A percentile compares a stretch with the other conserved stretches of the same genome.
Conservation (phyloP, 371 early-diverging fungal genomes). For the Syncephalis plumigaleata region DNA sequence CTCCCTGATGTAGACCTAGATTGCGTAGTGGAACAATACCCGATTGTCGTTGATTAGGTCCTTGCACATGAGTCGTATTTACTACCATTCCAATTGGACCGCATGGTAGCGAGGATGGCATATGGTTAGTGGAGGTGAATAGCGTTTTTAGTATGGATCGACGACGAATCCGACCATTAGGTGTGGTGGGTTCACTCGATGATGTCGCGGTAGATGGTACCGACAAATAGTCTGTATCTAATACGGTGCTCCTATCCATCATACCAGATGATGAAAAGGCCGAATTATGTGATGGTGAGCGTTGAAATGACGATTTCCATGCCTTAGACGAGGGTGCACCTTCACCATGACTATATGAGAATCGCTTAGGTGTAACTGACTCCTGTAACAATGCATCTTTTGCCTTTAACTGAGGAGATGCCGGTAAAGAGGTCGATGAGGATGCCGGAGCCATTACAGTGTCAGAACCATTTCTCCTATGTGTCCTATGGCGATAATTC, state of each 20-base stretch:
- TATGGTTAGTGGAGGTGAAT: neutral
- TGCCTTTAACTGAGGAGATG: conserved; percentile 2
- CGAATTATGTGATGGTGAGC: too few relatives aligned
- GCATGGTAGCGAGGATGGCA: conserved; percentile 3
- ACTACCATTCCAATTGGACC: neutral
- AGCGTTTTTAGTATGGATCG: neutral
- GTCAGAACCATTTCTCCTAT: neutral
- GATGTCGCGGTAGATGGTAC: too few relatives aligned
- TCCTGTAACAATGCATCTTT: neutral
- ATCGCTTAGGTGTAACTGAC: too few relatives aligned
- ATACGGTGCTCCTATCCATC: too few relatives aligned
- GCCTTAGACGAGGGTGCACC: neutral
- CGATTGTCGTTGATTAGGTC: neutral
- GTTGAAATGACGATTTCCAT: too few relatives aligned
- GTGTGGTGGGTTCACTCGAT: too few relatives aligned
- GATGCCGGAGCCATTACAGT: neutral
- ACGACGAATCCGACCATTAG: neutral
- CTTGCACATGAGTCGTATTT: neutral
- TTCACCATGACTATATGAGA: neutral
- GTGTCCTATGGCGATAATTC: too few relatives aligned
- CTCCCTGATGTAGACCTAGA: conserved; percentile 39
- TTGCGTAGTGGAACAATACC: conserved; percentile 5
- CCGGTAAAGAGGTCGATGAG: neutral
- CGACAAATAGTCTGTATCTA: too few relatives aligned
- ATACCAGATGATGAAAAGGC: too few relatives aligned